These are phyloP conservation scores for Aaosphaeria pasadenensis DNA, from an alignment of 2,329 filamentous ascomycete species.

Conservation along the genomic window DNA sequence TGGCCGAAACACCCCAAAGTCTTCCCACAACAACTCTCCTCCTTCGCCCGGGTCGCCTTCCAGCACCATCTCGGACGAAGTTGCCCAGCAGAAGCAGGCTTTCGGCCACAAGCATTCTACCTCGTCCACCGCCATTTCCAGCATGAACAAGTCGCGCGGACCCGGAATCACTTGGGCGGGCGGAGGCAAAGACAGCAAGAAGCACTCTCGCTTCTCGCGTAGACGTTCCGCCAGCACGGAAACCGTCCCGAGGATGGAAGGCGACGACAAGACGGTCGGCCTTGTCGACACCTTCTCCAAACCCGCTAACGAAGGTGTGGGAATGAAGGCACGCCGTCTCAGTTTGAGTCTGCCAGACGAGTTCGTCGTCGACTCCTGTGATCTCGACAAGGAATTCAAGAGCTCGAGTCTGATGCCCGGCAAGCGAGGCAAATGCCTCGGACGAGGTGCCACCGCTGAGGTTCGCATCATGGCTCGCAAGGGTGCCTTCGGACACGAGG, in stretches of 20 bases:
- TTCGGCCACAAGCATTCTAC: slow-evolving; percentile 15
- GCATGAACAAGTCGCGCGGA: slow-evolving; percentile 17
- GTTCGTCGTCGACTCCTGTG: slow-evolving; percentile 67
- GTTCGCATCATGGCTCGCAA: slow-evolving; percentile 78
- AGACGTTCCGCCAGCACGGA: slow-evolving; percentile 38
- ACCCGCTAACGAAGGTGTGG: slow-evolving; percentile 64
- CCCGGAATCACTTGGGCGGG: slow-evolving; percentile 30
- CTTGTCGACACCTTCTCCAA: slow-evolving; percentile 36
- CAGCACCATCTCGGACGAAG: slow-evolving; percentile 25
- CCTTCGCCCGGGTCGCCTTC: slow-evolving; percentile 35
- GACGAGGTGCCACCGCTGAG: slow-evolving; percentile 78
- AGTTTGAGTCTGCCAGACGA: slow-evolving; percentile 72
- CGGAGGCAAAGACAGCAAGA: slow-evolving; percentile 15
- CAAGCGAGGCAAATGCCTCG: slow-evolving; percentile 70
- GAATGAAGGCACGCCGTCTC: slow-evolving; percentile 74
- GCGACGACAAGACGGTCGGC: slow-evolving; percentile 25
- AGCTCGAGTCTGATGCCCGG: slow-evolving; percentile 65
- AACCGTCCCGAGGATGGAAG: slow-evolving; percentile 19
- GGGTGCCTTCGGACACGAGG: slow-evolving; percentile 58
- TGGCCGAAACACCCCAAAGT: slow-evolving; percentile 32
- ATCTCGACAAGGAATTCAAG: slow-evolving; percentile 68
- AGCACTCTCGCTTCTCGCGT: slow-evolving; percentile 18
- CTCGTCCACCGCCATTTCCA: slow-evolving; percentile 28
- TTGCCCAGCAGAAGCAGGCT: slow-evolving; percentile 11
- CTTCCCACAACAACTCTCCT: slow-evolving; percentile 36